Conservation (phyloP, 176 grass and related monocot genomes). For the Elaeis guineensis region DNA sequence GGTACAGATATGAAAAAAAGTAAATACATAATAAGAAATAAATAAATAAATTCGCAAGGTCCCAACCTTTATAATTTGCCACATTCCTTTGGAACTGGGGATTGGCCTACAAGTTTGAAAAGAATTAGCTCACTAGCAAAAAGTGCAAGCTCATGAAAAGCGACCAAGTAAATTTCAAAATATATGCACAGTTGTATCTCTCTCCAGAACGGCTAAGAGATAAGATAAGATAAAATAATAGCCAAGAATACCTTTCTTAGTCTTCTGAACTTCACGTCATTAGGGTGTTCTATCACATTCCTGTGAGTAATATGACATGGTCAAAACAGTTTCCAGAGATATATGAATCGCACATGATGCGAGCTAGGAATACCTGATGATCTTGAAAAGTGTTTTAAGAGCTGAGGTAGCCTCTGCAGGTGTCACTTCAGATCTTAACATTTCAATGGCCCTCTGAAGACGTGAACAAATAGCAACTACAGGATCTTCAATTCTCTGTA, state of each 20-base stretch:
- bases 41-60: not conserved
- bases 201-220: not conserved
- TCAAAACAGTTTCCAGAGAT: not conserved
- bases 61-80: conserved; percentile 57
- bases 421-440: conserved; percentile 49
- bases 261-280: conserved; percentile 62
- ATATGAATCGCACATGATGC: no score
- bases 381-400: conserved; percentile 80
- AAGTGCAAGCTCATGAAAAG: not conserved
- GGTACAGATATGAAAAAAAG: not conserved
- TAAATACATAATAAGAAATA: not conserved
- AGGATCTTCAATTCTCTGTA: conserved; percentile 64
- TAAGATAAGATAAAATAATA: not conserved
- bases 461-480: conserved; percentile 45
- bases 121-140: not conserved
- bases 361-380: conserved; percentile 40
- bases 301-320: conserved; percentile 8
- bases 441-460: conserved; percentile 53
- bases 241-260: conserved; percentile 61
- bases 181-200: no score
- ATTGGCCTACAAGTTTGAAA: conserved; percentile 42
- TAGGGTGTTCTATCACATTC: conserved; percentile 84
- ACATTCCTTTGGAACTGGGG: conserved; percentile 75
- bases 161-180: no score
- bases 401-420: conserved; percentile 44